Conservation (phyloP, 306 rosid species). For the Carpinus viminea region DNA sequence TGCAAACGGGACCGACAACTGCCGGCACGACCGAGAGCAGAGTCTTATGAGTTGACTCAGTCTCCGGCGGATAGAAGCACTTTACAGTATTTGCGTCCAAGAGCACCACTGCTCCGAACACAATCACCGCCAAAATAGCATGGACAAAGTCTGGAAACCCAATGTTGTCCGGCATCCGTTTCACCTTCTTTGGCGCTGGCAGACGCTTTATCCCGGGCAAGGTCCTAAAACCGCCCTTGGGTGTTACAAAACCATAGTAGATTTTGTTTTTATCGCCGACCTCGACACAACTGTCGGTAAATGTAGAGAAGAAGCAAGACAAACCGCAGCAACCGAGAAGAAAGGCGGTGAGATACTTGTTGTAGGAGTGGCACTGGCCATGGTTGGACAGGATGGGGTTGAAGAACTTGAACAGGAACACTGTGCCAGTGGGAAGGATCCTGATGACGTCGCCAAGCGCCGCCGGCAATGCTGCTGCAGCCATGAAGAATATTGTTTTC, state of each 20-base stretch:
- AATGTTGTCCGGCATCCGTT: slow-evolving; percentile 49
- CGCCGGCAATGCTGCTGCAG: slow-evolving; percentile 20
- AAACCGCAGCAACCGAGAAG: slow-evolving; percentile 48
- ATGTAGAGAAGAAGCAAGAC: slow-evolving; percentile 64
- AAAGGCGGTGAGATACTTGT: slow-evolving; percentile 51
- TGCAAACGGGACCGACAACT: slow-evolving; percentile 47
- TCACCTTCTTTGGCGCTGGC: background rate
- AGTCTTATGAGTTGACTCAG: slow-evolving; percentile 36
- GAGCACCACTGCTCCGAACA: slow-evolving; percentile 59
- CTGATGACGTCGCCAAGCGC: slow-evolving; percentile 60
- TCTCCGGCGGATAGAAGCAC: slow-evolving; percentile 60
- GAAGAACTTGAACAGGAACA: slow-evolving; percentile 69
- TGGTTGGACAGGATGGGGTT: slow-evolving; percentile 62
- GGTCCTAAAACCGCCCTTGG: slow-evolving; percentile 60
- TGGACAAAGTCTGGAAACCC: slow-evolving; percentile 66
- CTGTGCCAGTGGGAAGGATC: slow-evolving; percentile 78
- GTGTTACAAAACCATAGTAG: slow-evolving; percentile 61
- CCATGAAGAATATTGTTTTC: too few relatives aligned
- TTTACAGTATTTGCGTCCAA: background rate
- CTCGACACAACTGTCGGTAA: slow-evolving; percentile 76
- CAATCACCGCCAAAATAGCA: slow-evolving; percentile 45
- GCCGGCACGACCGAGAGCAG: slow-evolving; percentile 62
- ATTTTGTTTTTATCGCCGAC: slow-evolving; percentile 33
- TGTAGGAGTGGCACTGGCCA: slow-evolving; percentile 54
- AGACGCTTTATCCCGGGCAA: slow-evolving; percentile 24